phyloP scores from a whole-genome alignment of 1,284 basidiomycete genomes.

The Boletus albobrunnescens region DNA sequence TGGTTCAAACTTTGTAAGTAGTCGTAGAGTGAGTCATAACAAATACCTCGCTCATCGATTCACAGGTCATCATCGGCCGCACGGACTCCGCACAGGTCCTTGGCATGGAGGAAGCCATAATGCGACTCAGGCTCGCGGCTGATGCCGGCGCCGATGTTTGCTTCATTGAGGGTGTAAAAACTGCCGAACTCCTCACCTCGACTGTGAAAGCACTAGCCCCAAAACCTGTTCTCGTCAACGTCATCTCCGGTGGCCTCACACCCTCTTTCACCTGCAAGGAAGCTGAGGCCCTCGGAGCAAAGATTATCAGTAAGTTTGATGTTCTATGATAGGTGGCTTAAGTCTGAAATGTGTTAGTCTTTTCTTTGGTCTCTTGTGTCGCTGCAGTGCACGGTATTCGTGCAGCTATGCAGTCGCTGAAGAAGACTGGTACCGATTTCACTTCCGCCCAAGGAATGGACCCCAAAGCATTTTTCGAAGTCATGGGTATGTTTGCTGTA shows the following conservation, averaged over 20 bases:
- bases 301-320: slow-evolving; percentile 62
- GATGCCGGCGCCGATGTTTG: slow-evolving; percentile 79
- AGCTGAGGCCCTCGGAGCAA: slow-evolving; percentile 66
- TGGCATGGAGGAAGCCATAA: slow-evolving; percentile 77
- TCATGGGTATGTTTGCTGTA: slow-evolving; percentile 48
- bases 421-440: slow-evolving; percentile 74
- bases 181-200: slow-evolving; percentile 57
- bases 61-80: slow-evolving; percentile 72
- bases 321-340: neutral
- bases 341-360: slow-evolving; percentile 40
- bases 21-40: neutral
- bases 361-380: slow-evolving; percentile 67
- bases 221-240: slow-evolving; percentile 73
- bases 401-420: slow-evolving; percentile 67
- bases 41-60: neutral
- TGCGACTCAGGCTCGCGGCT: slow-evolving; percentile 65
- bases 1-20: slow-evolving; percentile 60
- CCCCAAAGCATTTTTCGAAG: slow-evolving; percentile 70
- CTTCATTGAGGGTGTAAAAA: slow-evolving; percentile 80
- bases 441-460: slow-evolving; percentile 69
- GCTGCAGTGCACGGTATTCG: slow-evolving; percentile 70
- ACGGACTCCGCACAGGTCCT: slow-evolving; percentile 79
- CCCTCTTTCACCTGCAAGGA: slow-evolving; percentile 67
- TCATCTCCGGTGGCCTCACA: slow-evolving; percentile 72
- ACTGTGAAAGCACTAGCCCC: slow-evolving; percentile 67